Evolutionary conservation across 2,329 filamentous ascomycete genomes (phyloP), one percentile per base, ranked within the genome.

Genomic region (Hyphodiscus sp.): DNA sequence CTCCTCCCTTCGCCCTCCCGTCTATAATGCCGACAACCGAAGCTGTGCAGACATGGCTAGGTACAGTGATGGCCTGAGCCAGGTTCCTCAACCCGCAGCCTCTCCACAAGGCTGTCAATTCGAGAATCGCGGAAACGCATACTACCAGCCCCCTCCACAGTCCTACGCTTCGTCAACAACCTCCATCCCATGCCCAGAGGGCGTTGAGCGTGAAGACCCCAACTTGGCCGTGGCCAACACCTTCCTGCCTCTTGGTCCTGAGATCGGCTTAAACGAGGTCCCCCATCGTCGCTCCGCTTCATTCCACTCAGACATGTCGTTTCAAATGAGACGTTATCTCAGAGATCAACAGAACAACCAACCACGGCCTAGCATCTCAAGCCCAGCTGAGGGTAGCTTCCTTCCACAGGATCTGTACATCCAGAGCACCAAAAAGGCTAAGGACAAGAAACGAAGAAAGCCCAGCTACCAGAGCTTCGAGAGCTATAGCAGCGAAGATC

Each of bases 11-110:
- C 60, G 63, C 15, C 63, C 59, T 23, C 63, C 63, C 1, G 33
- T 57, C 49, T 60, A 58, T 57, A 65, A 63, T 43, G 16, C 54
- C 10, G 61, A 62, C 11, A 65, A 65, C 18, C 65, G 63, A 45
- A 51, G 55, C 52, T 67, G 63, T 47, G 55, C 55, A 13, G 59
- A 61, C 45, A 41, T 57, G 10, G 59, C 51, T 29, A 41, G 43
- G 18, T 48, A 47, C n/a, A 45, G 43, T 20, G 45, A 41, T 42
- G 53, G 47, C 43, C 29, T 11, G 16, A 50, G 44, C 16, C 43
- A 15, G 6, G 44, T 41, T 18, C 42, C 30, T 13, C 44, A 51
- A 20, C 23, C 51, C 7, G 33, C 48, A 16, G 46, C 51, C 11
- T 50, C 50, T 20, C 49, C 53, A 23, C 44, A 45, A 41, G 15